Base-by-base conservation (phyloP, 306 rosid genomes). In the Phaseolus lunatus region DNA sequence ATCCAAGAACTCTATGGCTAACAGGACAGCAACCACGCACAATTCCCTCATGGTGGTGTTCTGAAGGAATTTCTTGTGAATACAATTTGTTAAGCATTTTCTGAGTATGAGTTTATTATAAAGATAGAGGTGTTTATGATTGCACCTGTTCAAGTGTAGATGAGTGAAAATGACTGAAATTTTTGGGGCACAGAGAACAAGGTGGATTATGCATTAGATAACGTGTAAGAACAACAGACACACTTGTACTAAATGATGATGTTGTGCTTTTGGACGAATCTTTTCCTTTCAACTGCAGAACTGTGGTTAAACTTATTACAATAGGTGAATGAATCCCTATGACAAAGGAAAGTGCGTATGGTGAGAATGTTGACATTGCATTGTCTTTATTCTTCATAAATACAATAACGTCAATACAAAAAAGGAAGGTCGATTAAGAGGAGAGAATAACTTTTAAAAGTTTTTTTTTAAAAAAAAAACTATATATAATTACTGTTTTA, bases 1-100 rank as follows among this genome's bases (percentile, higher is more conserved):
- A 19, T 72, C 77, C 50, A 54, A 7, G 1, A 72, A 54, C 67
- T 72, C 77, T 37, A 56, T 26, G 16, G 22, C 0, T 15, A 72
- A 14, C n/a, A 72, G 11, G n/a, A 4, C 6, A 14, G 24, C 53
- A 72, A 54, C 33, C 11, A 72, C 15, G 2, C 23, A 23, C 53
- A 37, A 8, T 0, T 72, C 53, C 77, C 39, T 54, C 77, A 72
- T 72, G 15, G 3, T 54, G 16, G 15, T 43, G 9, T 7, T 33
- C 29, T 24, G 37, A 24, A 24, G 10, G 9, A 24, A 26, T 5
- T 58, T 58, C 19, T 59, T 0, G 20, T 27, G 18, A 22, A 11
- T 0, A 23, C 15, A 22, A 10, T 20, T 20, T 50, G 3, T 4
- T 18, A n/a, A 19, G 10, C 35, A 12, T 2, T 5, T 1, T 24